These are phyloP conservation scores for Macadamia integrifolia DNA, from an alignment of 164 flowering plant genomes.

Conservation along the genomic window DNA sequence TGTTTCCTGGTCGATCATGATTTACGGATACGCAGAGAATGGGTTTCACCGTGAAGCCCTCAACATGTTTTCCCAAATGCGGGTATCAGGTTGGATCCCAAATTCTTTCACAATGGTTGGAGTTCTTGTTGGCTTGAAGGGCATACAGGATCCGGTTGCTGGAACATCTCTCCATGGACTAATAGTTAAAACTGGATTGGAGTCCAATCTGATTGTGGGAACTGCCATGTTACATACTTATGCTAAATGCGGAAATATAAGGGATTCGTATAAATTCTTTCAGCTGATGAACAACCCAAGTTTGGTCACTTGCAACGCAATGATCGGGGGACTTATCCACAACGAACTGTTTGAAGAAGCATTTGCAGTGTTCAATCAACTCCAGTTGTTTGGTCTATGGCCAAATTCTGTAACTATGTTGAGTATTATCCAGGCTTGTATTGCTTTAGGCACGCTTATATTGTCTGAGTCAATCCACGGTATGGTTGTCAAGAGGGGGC, in stretches of 20 bases:
- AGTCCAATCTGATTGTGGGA: slow-evolving; percentile 20
- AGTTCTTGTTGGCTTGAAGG: slow-evolving; percentile 19
- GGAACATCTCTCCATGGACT: slow-evolving; percentile 26
- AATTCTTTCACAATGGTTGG: slow-evolving; percentile 39
- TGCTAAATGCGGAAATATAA: slow-evolving; percentile 30
- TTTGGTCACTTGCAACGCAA: slow-evolving; percentile 29
- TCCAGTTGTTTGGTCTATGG: slow-evolving; percentile 16
- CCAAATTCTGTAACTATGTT: slow-evolving; percentile 28
- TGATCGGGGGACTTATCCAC: slow-evolving; percentile 24
- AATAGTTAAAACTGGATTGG: slow-evolving; percentile 25
- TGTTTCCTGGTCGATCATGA: slow-evolving; percentile 28
- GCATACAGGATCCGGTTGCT: slow-evolving; percentile 14
- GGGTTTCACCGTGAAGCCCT: slow-evolving; percentile 20
- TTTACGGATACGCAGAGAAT: slow-evolving; percentile 29
- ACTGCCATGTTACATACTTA: slow-evolving; percentile 34
- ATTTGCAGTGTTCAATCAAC: slow-evolving; percentile 14
- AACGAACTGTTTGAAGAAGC: slow-evolving; percentile 24
- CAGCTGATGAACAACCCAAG: slow-evolving; percentile 17
- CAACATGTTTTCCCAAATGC: slow-evolving; percentile 26
- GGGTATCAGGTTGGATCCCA: slow-evolving; percentile 14
- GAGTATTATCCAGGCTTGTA: slow-evolving; percentile 20
- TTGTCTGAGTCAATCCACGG: slow-evolving; percentile 25
- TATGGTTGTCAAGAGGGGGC: slow-evolving; percentile 20
- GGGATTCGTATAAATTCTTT: slow-evolving; percentile 22
- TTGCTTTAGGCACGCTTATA: slow-evolving; percentile 12